These are phyloP conservation scores for Penicillium decumbens DNA, from an alignment of 2,329 filamentous ascomycete genomes.

Conservation along the genomic window DNA sequence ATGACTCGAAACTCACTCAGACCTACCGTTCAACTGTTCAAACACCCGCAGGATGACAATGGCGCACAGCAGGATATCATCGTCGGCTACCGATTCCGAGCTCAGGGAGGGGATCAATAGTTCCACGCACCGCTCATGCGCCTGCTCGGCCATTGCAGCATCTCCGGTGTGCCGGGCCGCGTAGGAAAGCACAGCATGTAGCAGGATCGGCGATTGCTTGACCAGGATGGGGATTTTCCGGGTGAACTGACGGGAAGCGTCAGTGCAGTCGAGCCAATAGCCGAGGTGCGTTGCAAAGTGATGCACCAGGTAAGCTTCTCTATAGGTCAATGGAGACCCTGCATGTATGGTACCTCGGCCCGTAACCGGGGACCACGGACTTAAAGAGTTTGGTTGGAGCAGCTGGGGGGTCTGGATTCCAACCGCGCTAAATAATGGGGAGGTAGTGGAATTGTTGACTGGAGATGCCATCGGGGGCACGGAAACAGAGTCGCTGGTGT, in stretches of 20 bases:
- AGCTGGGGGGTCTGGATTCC: slow-evolving; percentile 1
- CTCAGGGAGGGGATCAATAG: slow-evolving; percentile 9
- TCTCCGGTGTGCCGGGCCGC: slow-evolving; percentile 9
- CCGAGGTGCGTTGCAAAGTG: slow-evolving; percentile 11
- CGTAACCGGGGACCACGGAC: slow-evolving; percentile 5
- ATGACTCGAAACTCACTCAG: neutral
- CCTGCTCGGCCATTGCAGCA: slow-evolving; percentile 11
- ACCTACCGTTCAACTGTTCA: slow-evolving; percentile 23
- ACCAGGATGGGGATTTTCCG: slow-evolving; percentile 10
- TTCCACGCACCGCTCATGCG: slow-evolving; percentile 7
- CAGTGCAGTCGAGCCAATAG: slow-evolving; percentile 11
- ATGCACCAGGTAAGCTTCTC: slow-evolving; percentile 11
- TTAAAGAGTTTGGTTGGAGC: slow-evolving; percentile 1
- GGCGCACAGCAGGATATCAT: slow-evolving; percentile 21
- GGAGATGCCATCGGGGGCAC: slow-evolving; percentile 1
- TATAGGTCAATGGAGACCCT: slow-evolving; percentile 6
- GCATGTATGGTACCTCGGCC: neutral
- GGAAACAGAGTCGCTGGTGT: slow-evolving; percentile 1
- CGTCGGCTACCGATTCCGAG: slow-evolving; percentile 10
- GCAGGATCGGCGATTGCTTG: slow-evolving; percentile 9
- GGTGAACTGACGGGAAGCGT: slow-evolving; percentile 11
- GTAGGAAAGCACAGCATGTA: slow-evolving; percentile 10
- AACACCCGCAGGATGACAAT: slow-evolving; percentile 24
- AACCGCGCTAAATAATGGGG: slow-evolving; percentile 1
- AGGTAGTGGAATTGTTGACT: slow-evolving; percentile 2